A percentile compares a stretch with the other conserved stretches of the same genome.
Conservation (phyloP, 768 basidiomycete species). For the Leccinum rimulosum region DNA sequence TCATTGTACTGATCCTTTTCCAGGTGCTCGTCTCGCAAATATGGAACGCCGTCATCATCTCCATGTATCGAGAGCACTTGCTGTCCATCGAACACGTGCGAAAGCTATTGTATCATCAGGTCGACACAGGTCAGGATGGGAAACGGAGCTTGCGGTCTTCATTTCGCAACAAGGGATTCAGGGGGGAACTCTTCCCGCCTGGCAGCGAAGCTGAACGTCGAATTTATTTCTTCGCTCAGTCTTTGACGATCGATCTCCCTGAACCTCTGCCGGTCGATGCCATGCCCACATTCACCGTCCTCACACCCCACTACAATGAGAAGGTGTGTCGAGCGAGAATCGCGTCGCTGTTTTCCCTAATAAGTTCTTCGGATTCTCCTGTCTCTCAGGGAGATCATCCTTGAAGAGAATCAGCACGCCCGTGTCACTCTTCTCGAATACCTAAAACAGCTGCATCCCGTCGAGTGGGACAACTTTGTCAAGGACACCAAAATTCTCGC, state of each 20-base stretch:
- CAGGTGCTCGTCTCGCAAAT: conserved; percentile 97
- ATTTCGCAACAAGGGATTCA: conserved; percentile 90
- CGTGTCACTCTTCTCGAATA: conserved; percentile 97
- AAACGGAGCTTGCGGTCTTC: conserved; percentile 93
- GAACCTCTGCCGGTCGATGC: conserved; percentile 94
- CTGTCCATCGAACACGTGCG: conserved; percentile 98
- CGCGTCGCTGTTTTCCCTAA: conserved; percentile 3
- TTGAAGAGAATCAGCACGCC: conserved; percentile 96
- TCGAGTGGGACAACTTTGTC: conserved; percentile 99
- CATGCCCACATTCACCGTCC: conserved; percentile 99
- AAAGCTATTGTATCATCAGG: conserved; percentile 96
- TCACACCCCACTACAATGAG: conserved; percentile 98
- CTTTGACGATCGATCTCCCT: conserved; percentile 91
- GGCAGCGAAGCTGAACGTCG: conserved; percentile 96
- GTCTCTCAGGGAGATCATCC: conserved; percentile 96
- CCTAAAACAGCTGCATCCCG: conserved; percentile 94
- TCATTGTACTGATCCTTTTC: conserved; percentile 1
- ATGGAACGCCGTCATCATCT: conserved; percentile 99
- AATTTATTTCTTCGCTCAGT: conserved; percentile 99
- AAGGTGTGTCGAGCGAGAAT: conserved; percentile 55
- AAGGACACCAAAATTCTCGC: conserved; percentile 99
- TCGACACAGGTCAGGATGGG: conserved; percentile 79
- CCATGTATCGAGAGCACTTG: conserved; percentile 99
- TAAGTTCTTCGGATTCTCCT: conserved; percentile 69
- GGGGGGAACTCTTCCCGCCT: conserved; percentile 88